Conservation (phyloP, 352 stramenopile species). For the Thalassiosira exigua region DNA sequence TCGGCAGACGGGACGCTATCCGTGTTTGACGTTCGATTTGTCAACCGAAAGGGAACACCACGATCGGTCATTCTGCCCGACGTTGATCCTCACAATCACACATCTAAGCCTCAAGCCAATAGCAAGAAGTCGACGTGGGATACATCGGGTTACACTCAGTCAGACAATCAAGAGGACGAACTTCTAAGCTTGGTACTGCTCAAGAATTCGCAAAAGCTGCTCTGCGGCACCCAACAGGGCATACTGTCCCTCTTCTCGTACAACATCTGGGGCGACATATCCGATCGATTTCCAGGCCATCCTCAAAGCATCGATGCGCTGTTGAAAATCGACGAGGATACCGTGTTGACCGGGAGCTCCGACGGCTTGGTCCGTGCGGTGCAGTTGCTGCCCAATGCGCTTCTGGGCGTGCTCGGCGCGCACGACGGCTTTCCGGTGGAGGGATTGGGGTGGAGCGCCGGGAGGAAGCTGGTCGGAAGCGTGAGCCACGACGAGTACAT, state of each 20-base stretch:
- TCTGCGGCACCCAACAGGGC: conserved; percentile 94
- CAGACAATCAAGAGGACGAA: conserved; percentile 87
- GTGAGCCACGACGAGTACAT: conserved; percentile 94
- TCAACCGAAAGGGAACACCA: conserved; percentile 26
- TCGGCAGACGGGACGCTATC: conserved; percentile 91
- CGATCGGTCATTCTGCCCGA: conserved; percentile 34
- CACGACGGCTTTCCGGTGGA: conserved; percentile 96
- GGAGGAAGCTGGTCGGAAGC: conserved; percentile 91
- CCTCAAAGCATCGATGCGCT: conserved; percentile 94
- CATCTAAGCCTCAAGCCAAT: conserved; percentile 59
- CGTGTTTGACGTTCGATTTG: conserved; percentile 89
- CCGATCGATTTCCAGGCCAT: conserved; percentile 93
- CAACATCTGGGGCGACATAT: conserved; percentile 95
- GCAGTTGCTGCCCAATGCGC: conserved; percentile 94
- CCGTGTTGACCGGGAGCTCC: conserved; percentile 93
- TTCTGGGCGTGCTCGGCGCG: conserved; percentile 94
- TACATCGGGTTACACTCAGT: conserved; percentile 51
- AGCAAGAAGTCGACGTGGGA: conserved; percentile 44
- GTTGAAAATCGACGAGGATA: conserved; percentile 97
- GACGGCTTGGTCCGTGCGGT: conserved; percentile 95
- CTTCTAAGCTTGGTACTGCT: conserved; percentile 79
- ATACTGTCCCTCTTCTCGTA: conserved; percentile 95
- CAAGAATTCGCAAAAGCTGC: conserved; percentile 92
- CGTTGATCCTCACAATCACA: conserved; percentile 58
- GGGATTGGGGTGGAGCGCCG: conserved; percentile 84